Percentiles rank a stretch among this genome's conserved stretches.
Conservation (phyloP, 2,329 filamentous ascomycete species). For the Phyllosticta citrichinensis region DNA sequence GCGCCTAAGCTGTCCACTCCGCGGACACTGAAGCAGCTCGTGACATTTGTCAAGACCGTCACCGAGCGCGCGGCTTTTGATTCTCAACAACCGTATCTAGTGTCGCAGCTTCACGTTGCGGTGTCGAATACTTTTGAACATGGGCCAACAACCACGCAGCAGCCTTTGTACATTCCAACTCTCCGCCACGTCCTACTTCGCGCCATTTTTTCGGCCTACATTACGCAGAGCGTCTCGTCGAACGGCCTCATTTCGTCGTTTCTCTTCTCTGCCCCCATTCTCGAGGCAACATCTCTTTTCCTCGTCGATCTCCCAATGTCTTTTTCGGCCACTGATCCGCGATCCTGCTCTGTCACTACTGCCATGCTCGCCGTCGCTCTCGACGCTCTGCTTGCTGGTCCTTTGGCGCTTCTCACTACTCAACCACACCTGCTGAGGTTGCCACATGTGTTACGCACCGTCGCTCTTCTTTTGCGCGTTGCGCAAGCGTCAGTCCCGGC, state of each 20-base stretch:
- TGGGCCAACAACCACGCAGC: constrained; percentile 26
- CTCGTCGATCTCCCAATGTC: constrained; percentile 34
- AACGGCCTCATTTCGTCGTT: constrained; percentile 8
- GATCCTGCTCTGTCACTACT: constrained; percentile 30
- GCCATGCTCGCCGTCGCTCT: constrained; percentile 28
- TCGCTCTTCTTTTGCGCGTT: constrained; percentile 27
- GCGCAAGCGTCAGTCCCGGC: neutral
- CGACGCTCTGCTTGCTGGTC: constrained; percentile 20
- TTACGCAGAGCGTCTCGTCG: constrained; percentile 42
- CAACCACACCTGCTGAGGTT: constrained; percentile 27
- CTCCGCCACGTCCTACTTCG: constrained; percentile 44
- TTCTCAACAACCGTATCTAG: constrained; percentile 46
- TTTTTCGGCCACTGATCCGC: constrained; percentile 20
- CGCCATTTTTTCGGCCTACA: constrained; percentile 47
- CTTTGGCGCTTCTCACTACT: constrained; percentile 27
- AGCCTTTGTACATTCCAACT: constrained; percentile 24
- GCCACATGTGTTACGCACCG: constrained; percentile 28
- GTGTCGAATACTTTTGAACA: constrained; percentile 36
- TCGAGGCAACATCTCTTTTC: constrained; percentile 36
- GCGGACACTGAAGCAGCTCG: constrained; percentile 44
- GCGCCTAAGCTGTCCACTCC: constrained; percentile 41
- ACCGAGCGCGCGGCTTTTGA: constrained; percentile 49
- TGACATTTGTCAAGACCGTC: constrained; percentile 49
- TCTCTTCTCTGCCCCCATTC: constrained; percentile 31
- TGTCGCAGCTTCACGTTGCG: constrained; percentile 43